Evolutionary conservation across 225 moss, liverwort and hornwort genomes (phyloP).

Genomic region (Bryum argenteum): DNA sequence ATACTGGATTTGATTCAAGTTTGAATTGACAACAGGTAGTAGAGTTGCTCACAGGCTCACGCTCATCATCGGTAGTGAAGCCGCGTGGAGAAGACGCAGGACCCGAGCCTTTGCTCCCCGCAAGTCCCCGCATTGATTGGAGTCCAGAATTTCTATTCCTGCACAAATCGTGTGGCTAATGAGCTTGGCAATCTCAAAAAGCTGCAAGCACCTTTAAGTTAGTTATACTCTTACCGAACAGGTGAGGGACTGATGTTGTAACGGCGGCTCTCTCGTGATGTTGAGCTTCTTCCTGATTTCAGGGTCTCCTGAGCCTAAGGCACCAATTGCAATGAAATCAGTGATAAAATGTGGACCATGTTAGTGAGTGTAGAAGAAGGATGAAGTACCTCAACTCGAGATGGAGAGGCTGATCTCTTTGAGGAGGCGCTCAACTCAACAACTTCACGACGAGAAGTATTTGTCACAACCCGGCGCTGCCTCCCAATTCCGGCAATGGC

Average conservation of each 20-base stretch:
- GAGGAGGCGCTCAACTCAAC: conserved; percentile 39
- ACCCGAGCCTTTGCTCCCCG: conserved; percentile 14
- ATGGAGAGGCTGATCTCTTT: conserved; percentile 25
- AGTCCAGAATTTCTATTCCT: conserved; percentile 43
- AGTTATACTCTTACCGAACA: conserved; percentile 37
- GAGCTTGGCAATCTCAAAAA: background rate
- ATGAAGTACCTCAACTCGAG: conserved; percentile 42
- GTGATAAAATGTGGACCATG: background rate
- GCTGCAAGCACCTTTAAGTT: background rate
- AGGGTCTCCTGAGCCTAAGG: conserved; percentile 27
- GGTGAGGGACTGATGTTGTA: conserved; percentile 46
- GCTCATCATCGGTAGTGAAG: conserved; percentile 43
- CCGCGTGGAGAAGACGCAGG: conserved; percentile 34
- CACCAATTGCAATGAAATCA: background rate
- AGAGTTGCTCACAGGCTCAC: conserved; percentile 32
- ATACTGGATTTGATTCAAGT: background rate
- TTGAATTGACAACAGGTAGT: background rate
- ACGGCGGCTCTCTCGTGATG: conserved; percentile 31
- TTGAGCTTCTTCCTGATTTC: conserved; percentile 37
- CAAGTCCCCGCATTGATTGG: conserved; percentile 36
- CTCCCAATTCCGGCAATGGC: conserved; percentile 45
- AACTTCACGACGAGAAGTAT: conserved; percentile 25
- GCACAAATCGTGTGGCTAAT: conserved; percentile 8
- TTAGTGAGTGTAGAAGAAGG: background rate
- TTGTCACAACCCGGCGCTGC: conserved; percentile 26